Evolutionary conservation across 345 rosid species (phyloP).

Genomic region (Cochlearia excelsa): DNA sequence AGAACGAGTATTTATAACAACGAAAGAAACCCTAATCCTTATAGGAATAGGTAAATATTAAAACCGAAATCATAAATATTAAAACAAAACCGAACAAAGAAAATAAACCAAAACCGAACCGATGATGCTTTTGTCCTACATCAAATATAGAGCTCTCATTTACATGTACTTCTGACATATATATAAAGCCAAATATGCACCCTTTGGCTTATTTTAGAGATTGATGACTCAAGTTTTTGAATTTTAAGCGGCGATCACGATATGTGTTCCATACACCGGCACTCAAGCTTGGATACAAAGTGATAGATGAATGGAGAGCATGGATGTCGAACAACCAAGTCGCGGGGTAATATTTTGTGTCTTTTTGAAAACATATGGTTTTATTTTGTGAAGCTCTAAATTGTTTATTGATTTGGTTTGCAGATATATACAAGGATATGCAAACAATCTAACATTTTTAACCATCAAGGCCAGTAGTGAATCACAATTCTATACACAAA

Average conservation of each 20-base stretch:
- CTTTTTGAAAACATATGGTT: not conserved
- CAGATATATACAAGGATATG: slow-evolving; percentile 71
- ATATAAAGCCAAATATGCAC: no score
- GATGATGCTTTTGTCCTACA: no score
- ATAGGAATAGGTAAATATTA: no score
- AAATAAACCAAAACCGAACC: no score
- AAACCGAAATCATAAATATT: no score
- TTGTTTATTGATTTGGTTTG: not conserved
- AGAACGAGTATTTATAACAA: no score
- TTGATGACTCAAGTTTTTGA: no score
- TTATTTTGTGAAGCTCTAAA: not conserved
- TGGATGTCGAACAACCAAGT: slow-evolving; percentile 62
- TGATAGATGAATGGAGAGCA: slow-evolving; percentile 84
- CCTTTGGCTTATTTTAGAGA: no score
- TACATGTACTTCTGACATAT: slow-evolving; percentile 41
- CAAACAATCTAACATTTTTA: slow-evolving; percentile 71
- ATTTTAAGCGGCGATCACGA: slow-evolving; percentile 81
- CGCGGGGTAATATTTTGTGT: slow-evolving; percentile 55
- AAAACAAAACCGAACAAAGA: no score
- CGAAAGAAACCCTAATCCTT: no score
- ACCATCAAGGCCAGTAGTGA: slow-evolving; percentile 58
- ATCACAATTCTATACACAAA: no score
- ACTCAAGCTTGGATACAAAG: slow-evolving; percentile 76
- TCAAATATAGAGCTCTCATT: slow-evolving; percentile 55
- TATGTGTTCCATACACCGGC: slow-evolving; percentile 91